Evolutionary conservation across 257 asterid species (phyloP), one percentile per base, ranked within the genome.

Genomic region (Gentiana straminea): DNA sequence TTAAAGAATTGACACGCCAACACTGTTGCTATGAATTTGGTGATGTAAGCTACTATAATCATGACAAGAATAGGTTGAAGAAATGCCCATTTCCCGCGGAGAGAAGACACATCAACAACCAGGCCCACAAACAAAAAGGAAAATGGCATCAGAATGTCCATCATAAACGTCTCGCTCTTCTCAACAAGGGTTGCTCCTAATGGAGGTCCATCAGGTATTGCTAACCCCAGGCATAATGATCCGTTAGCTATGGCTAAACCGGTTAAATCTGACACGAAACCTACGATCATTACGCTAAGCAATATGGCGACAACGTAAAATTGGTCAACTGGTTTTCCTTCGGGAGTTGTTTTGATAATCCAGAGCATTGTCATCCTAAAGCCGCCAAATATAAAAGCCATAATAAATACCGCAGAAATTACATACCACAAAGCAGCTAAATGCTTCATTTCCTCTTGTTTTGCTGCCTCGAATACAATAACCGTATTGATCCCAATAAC

Each of bases 151-250:
- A 91, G 61, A 68, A 91, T 51, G 32, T 79, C 72, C 58, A 49
- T 64, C 10, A 83, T 58, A 43, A 91, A 68, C 2, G 89, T 71
- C 78, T 91, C 97, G 7, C 79, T 76, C 74, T 81, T 91, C 74
- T 91, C 94, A 60, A 87, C 86, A 4, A 91, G 60, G 52, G 69
- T 74, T 41, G 86, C 78, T 33, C 96, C 98, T 58, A 91, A 61
- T 0, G 98, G 97, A 5, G 97, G 98, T 8, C 97, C 97, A 13
- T 87, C 95, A 0, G 97, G 96, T 5, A 84, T 79, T 0, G 88
- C 98, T 73, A 91, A 63, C 1, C 98, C 98, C 1, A 91, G 79
- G 95, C 92, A 87, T 10, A 91, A 24, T 0, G 98, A 81, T 34
- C 94, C 98, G 32, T 87, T 87, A 7, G 75, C 79, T 8, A 91